These are phyloP conservation scores for Malassezia restricta DNA, from an alignment of 1,284 basidiomycete species.

Conservation along the genomic window DNA sequence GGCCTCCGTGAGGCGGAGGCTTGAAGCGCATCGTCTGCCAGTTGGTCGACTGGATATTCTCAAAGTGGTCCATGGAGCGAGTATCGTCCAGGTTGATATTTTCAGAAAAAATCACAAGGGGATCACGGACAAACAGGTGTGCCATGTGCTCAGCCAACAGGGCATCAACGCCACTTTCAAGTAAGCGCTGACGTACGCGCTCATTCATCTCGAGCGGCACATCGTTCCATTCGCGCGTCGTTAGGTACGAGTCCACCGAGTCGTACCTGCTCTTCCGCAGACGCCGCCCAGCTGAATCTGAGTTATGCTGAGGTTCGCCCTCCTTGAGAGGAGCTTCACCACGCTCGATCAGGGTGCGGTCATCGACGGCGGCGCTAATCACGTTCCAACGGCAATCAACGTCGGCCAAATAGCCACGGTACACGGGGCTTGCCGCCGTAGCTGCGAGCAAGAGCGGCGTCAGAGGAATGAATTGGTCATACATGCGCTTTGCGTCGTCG, in stretches of 20 bases:
- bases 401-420: slow-evolving; percentile 85
- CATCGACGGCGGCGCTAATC: slow-evolving; percentile 90
- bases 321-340: slow-evolving; percentile 52
- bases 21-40: slow-evolving; percentile 99
- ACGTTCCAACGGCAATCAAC: slow-evolving; percentile 98
- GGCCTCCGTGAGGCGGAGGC: slow-evolving; percentile 69
- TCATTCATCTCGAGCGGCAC: slow-evolving; percentile 68
- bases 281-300: slow-evolving; percentile 31
- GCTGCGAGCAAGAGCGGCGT: slow-evolving; percentile 92
- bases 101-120: slow-evolving; percentile 87
- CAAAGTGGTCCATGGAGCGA: slow-evolving; percentile 84
- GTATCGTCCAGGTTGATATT: slow-evolving; percentile 82
- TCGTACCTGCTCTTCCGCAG: slow-evolving; percentile 96
- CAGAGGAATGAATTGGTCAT: slow-evolving; percentile 85
- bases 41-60: slow-evolving; percentile 98
- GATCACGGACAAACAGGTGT: slow-evolving; percentile 95
- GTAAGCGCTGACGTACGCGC: slow-evolving; percentile 45
- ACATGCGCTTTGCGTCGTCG: slow-evolving; percentile 75
- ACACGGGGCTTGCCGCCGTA: slow-evolving; percentile 84
- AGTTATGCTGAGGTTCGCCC: background rate
- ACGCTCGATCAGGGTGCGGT: slow-evolving; percentile 85
- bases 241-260: slow-evolving; percentile 84
- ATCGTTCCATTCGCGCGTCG: slow-evolving; percentile 89
- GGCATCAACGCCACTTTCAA: slow-evolving; percentile 61
- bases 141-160: slow-evolving; percentile 79